These are phyloP conservation scores for Eragrostis nindensis DNA, from an alignment of 176 grass and related monocot species.

Conservation along the genomic window DNA sequence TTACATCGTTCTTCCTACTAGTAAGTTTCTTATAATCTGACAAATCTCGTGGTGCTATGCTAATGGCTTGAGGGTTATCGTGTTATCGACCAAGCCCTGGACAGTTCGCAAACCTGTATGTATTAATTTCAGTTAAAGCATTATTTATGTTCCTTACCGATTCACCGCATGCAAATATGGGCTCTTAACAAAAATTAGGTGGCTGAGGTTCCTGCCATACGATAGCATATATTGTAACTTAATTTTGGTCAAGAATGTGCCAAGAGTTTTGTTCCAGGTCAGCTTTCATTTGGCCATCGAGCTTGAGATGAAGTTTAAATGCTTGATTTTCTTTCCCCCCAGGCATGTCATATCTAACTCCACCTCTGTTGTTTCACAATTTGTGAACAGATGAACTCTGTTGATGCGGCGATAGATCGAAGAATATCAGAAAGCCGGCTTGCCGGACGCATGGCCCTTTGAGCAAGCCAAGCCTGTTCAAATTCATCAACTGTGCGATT, in stretches of 20 bases:
- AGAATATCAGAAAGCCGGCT: constrained; percentile 86
- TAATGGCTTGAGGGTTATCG: constrained; percentile 76
- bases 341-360: constrained; percentile 39
- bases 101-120: constrained; percentile 87
- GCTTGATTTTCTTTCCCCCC: constrained; percentile 2
- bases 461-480: constrained; percentile 23
- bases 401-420: constrained; percentile 91
- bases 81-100: constrained; percentile 72
- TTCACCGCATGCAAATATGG: constrained; percentile 62
- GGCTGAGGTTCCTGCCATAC: constrained; percentile 68
- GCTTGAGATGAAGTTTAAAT: constrained; percentile 46
- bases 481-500: constrained; percentile 22
- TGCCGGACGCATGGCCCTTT: constrained; percentile 77
- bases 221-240: constrained; percentile 79
- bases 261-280: constrained; percentile 83
- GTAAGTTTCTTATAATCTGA: constrained; percentile 86
- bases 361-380: constrained; percentile 37
- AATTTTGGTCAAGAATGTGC: constrained; percentile 78
- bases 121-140: constrained; percentile 77
- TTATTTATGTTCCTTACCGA: constrained; percentile 50
- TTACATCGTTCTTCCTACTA: constrained; percentile 68
- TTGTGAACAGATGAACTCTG: constrained; percentile 85
- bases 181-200: constrained; percentile 78
- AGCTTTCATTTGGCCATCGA: constrained; percentile 81
- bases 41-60: constrained; percentile 80